Conservation (phyloP, 345 rosid genomes). For the Populus alba region DNA sequence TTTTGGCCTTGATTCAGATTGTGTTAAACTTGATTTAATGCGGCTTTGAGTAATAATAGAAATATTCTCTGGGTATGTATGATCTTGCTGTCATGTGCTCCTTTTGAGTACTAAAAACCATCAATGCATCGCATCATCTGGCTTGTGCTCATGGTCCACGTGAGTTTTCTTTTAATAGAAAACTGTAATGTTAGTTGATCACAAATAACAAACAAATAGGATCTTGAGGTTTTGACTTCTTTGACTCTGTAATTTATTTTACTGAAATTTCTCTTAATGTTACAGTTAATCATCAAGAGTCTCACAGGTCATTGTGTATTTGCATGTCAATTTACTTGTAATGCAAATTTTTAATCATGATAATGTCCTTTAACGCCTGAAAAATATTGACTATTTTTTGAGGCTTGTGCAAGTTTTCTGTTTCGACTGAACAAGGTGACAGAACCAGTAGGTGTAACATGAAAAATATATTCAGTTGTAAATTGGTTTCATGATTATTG, state of each 20-base stretch:
- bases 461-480: neutral
- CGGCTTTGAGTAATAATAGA: neutral
- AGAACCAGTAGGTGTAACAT: neutral
- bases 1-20: constrained; percentile 4
- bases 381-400: neutral
- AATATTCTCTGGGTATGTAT: neutral
- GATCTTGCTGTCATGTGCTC: neutral
- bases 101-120: neutral
- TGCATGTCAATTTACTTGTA: neutral
- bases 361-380: neutral
- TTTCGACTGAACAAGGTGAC: neutral
- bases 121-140: neutral
- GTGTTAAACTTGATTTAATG: neutral
- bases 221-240: neutral
- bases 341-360: neutral
- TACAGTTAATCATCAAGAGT: neutral
- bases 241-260: neutral
- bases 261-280: neutral
- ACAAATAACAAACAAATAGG: neutral
- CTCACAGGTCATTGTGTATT: neutral
- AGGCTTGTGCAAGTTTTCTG: neutral
- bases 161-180: neutral
- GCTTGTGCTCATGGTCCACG: neutral
- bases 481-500: neutral
- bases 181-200: neutral